Percentiles rank a stretch among this genome's conserved stretches.
Evolutionary conservation across 768 basidiomycete species (phyloP).

Genomic region (Mycena kentingensis): DNA sequence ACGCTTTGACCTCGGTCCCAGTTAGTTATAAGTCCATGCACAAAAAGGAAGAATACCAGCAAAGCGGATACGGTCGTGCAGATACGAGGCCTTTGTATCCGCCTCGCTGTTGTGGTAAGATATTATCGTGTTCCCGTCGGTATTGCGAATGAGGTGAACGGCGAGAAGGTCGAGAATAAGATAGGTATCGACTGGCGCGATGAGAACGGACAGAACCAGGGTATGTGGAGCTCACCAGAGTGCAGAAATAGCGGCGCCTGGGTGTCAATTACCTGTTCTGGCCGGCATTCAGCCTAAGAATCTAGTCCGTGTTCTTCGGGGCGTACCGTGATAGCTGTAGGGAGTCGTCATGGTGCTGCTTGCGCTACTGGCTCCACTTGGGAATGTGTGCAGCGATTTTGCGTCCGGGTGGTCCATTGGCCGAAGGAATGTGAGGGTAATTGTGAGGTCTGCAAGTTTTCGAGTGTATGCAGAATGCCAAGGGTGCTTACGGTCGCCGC

Average conservation of each 20-base stretch:
- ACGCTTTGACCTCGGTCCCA: slow-evolving; percentile 50
- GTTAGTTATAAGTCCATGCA: too few species aligned
- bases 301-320: neutral
- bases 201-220: neutral
- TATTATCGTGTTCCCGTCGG: slow-evolving; percentile 49
- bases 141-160: slow-evolving; percentile 49
- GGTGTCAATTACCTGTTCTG: slow-evolving; percentile 17
- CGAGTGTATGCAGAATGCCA: neutral
- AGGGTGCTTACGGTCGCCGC: slow-evolving; percentile 53
- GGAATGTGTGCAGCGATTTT: slow-evolving; percentile 8
- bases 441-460: slow-evolving; percentile 50
- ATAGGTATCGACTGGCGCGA: slow-evolving; percentile 27
- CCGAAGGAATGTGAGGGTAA: slow-evolving; percentile 57
- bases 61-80: slow-evolving; percentile 51
- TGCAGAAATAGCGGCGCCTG: slow-evolving; percentile 17
- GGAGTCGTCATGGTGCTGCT: slow-evolving; percentile 13
- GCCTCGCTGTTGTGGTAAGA: slow-evolving; percentile 45
- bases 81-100: slow-evolving; percentile 42
- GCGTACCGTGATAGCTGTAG: neutral
- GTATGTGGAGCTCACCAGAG: slow-evolving; percentile 3
- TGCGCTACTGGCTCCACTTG: neutral
- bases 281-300: too few species aligned
- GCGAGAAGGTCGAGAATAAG: slow-evolving; percentile 51
- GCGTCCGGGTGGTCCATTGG: slow-evolving; percentile 31
- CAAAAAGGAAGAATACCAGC: slow-evolving; percentile 37